These are phyloP conservation scores for Trichosanthes truncata DNA, from an alignment of 306 rosid species.

Conservation along the genomic window DNA sequence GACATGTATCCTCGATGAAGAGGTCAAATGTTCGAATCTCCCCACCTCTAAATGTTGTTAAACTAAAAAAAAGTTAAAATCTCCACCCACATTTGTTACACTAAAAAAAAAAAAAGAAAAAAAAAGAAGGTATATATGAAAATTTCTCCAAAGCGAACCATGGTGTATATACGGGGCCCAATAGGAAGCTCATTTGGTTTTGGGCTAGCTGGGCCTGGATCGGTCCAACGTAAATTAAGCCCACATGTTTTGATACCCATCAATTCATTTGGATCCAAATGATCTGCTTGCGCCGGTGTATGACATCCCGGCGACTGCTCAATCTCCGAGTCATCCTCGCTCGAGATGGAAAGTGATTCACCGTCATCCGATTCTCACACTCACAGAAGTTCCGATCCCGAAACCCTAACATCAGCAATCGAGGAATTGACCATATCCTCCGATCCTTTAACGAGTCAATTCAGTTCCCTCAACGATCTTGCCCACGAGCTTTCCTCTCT, in stretches of 20 bases:
- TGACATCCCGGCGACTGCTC: slow-evolving; percentile 2
- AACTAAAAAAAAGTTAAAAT: too few relatives aligned
- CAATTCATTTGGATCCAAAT: neutral
- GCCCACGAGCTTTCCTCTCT: slow-evolving; percentile 60
- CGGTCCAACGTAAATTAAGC: neutral
- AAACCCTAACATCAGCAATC: slow-evolving; percentile 15
- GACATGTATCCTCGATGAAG: too few relatives aligned
- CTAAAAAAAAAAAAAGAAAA: too few relatives aligned
- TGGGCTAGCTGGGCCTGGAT: neutral
- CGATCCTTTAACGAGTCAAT: slow-evolving; percentile 37
- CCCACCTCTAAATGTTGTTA: too few relatives aligned
- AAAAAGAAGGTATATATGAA: too few relatives aligned
- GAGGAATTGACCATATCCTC: slow-evolving; percentile 16
- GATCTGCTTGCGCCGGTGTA: neutral
- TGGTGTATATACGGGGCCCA: neutral
- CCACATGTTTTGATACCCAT: neutral
- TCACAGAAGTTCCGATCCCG: slow-evolving; percentile 19
- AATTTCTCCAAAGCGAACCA: too few relatives aligned
- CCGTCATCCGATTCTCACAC: slow-evolving; percentile 22
- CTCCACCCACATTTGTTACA: too few relatives aligned
- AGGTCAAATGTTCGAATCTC: too few relatives aligned
- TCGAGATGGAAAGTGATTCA: slow-evolving; percentile 11
- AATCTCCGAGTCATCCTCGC: neutral
- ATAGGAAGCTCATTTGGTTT: neutral
- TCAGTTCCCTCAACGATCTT: slow-evolving; percentile 38